Evolutionary conservation across 192 early-diverging fungal genomes (phyloP).

Genomic region (Haplosporangium gracile): DNA sequence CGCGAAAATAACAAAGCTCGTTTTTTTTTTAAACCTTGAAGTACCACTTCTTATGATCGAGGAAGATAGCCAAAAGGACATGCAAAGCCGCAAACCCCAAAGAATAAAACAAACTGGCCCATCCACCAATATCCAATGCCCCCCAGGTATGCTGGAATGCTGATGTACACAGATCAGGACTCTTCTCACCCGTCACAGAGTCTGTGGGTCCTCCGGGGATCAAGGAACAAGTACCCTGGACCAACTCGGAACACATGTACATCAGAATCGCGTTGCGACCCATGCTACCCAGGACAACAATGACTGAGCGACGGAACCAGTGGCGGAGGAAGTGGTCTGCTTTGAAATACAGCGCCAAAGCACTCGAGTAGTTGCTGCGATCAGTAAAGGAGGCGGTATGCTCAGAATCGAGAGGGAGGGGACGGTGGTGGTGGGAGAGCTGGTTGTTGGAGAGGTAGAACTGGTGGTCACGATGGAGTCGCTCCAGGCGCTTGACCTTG

Average conservation of each 20-base stretch:
- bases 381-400: not conserved
- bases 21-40: constrained; percentile 42
- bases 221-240: constrained; percentile 41
- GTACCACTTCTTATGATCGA: constrained; percentile 56
- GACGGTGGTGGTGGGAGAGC: constrained; percentile 12
- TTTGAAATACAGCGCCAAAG: constrained; percentile 23
- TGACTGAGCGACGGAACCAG: constrained; percentile 38
- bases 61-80: constrained; percentile 40
- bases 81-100: constrained; percentile 38
- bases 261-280: constrained; percentile 66
- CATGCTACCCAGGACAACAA: constrained; percentile 47
- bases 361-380: constrained; percentile 23
- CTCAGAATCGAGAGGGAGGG: not conserved
- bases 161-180: constrained; percentile 14
- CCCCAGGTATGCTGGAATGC: constrained; percentile 44
- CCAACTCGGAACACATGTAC: constrained; percentile 60
- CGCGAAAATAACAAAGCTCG: not conserved
- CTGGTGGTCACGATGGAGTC: constrained; percentile 37
- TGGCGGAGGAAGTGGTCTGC: constrained; percentile 41
- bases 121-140: constrained; percentile 41
- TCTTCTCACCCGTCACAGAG: constrained; percentile 18
- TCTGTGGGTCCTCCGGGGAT: constrained; percentile 35
- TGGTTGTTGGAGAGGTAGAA: constrained; percentile 17
- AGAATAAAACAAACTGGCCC: constrained; percentile 38
- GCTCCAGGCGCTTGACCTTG: constrained; percentile 24